These are phyloP conservation scores for Vitis amurensis DNA, from an alignment of 164 flowering plant species.

Conservation along the genomic window DNA sequence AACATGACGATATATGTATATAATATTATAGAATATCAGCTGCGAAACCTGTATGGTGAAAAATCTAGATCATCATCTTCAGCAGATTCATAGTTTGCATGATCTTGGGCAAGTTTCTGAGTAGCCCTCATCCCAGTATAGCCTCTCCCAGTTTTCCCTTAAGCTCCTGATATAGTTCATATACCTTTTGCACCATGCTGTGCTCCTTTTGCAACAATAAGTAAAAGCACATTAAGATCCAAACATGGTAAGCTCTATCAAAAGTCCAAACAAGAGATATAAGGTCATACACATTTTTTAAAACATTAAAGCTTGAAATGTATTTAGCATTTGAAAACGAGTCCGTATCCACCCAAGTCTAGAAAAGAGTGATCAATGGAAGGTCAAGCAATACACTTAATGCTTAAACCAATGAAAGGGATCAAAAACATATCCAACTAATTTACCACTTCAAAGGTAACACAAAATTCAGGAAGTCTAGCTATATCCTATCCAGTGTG, in stretches of 20 bases:
- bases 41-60: constrained; percentile 80
- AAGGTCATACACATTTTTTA: no score
- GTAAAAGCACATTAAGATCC: background rate
- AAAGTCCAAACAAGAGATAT: no score
- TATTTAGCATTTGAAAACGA: no score
- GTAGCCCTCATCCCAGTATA: constrained; percentile 98
- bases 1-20: no score
- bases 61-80: constrained; percentile 96
- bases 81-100: constrained; percentile 96
- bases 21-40: no score
- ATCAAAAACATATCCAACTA: no score
- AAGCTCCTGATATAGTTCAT: constrained; percentile 88
- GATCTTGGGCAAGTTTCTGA: constrained; percentile 91
- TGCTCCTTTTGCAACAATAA: constrained; percentile 61
- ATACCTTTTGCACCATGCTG: constrained; percentile 84
- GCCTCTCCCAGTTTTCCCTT: constrained; percentile 97
- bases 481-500: background rate
- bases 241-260: background rate
- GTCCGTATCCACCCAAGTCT: no score
- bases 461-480: background rate
- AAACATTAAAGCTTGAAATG: no score
- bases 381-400: background rate
- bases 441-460: background rate
- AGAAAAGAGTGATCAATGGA: background rate
- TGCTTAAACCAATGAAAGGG: background rate